Evolutionary conservation across 495 filamentous ascomycete genomes (phyloP), one percentile per base, ranked within the genome.

Genomic region (Aspergillus indologenus): DNA sequence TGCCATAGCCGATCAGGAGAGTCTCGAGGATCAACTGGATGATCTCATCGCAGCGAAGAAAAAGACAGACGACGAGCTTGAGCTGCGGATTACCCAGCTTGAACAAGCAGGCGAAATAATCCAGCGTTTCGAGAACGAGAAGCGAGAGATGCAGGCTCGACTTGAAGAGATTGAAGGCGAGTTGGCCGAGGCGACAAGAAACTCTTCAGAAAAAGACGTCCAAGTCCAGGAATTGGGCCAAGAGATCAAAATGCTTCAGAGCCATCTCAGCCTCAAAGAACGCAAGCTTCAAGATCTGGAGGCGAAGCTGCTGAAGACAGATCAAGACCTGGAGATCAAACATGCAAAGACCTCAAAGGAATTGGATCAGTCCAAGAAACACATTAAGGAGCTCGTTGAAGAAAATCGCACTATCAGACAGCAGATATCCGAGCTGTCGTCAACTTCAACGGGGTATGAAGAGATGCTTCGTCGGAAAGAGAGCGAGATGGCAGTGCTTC

Each of bases 1-100:
- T 31, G 92, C 94, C n/a, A 81, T 97, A 49, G 89, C 96, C 18
- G 95, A 99, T 62, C 94, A 98, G 71, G 95, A 98, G 67, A 85
- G 84, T 29, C 83, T 98, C 2, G 95, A 99, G 69, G 90, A 92
- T 46, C 92, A 98, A 68, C 79, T 99, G 0, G 95, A 99, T 70
- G 86, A 88, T 54, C 78, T 98, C 20, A 86, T 99, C 24, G 83
- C 87, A 24, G 91, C 92, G 1, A 96, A 96, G 73, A 95, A 90
- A 74, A 90, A 84, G 50, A 87, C 90, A 0, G 93, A 98, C 65
- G 87, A 92, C 20, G 86, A 96, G 56, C 84, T 92, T 2, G 86
- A 96, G 44, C 78, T 85, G 51, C 90, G 86, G 65, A 83, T 90
- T 17, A 80, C 81, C 1, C 89, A 98, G 67, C 81, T 98, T 4